Percentiles rank a stretch among this genome's conserved stretches.
These are phyloP conservation scores for Thelephora ganbajun DNA, from an alignment of 768 basidiomycete species.

Conservation along the genomic window DNA sequence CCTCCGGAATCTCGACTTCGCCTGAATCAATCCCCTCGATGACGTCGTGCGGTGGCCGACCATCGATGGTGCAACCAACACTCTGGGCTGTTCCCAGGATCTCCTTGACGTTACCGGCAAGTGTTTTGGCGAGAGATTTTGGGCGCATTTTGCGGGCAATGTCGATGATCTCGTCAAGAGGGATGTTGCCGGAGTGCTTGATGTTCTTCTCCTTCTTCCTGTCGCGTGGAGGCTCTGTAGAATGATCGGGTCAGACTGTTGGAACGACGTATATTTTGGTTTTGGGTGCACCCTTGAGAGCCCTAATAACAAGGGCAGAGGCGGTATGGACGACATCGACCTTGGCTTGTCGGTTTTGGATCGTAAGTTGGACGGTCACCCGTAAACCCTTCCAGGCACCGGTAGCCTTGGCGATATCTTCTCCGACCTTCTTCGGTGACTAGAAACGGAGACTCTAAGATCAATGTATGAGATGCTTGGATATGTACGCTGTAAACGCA, in stretches of 20 bases:
- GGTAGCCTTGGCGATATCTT: constrained; percentile 99
- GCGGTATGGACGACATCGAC: constrained; percentile 96
- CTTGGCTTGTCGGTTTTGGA: constrained; percentile 98
- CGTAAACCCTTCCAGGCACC: constrained; percentile 98
- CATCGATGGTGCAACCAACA: constrained; percentile 92
- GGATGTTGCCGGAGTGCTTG: constrained; percentile 91
- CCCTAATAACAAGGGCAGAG: constrained; percentile 92
- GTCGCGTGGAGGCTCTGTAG: constrained; percentile 90
- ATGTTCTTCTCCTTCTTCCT: constrained; percentile 99
- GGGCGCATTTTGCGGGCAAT: constrained; percentile 93
- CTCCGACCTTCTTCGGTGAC: constrained; percentile 99
- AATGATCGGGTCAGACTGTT: background rate
- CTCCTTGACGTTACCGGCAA: constrained; percentile 88
- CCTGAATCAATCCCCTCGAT: constrained; percentile 80
- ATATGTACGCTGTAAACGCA: constrained; percentile 27
- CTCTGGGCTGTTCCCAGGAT: constrained; percentile 97
- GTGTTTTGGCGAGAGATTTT: constrained; percentile 88
- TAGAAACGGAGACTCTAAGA: constrained; percentile 24
- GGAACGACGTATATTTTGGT: background rate
- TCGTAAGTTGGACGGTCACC: constrained; percentile 96
- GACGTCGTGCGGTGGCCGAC: constrained; percentile 83
- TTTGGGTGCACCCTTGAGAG: constrained; percentile 76
- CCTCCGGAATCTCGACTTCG: constrained; percentile 76
- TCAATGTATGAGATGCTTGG: constrained; percentile 8
- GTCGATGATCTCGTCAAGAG: constrained; percentile 86